Evolutionary conservation across 192 early-diverging fungal species (phyloP).

Genomic region (Coemansia asiatica): DNA sequence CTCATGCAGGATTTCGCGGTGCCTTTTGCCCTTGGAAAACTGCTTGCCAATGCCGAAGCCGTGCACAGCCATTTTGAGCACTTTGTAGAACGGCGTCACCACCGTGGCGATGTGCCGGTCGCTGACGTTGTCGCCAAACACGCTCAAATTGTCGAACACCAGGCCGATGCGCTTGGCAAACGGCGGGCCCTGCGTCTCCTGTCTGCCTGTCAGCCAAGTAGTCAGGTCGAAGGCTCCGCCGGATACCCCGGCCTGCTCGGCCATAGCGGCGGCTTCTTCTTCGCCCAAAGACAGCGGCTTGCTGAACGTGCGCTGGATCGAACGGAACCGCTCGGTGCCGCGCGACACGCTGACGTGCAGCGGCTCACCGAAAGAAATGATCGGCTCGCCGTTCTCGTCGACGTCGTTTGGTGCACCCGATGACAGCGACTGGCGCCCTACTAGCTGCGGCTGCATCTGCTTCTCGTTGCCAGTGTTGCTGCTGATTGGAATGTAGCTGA

Average conservation of each 20-base stretch:
- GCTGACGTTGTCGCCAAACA: conserved; percentile 38
- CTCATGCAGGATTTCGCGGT: conserved; percentile 56
- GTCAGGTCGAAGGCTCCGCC: conserved; percentile 28
- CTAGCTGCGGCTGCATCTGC: neutral
- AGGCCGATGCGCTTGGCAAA: conserved; percentile 51
- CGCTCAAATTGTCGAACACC: conserved; percentile 31
- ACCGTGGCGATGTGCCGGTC: conserved; percentile 49
- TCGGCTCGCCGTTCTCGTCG: conserved; percentile 19
- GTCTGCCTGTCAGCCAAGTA: conserved; percentile 32
- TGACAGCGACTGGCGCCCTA: conserved; percentile 1
- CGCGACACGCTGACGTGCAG: conserved; percentile 44
- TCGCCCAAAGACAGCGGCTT: conserved; percentile 29
- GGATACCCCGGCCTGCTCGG: neutral
- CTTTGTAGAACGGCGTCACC: conserved; percentile 41
- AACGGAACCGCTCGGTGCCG: conserved; percentile 34
- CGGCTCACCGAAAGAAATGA: conserved; percentile 51
- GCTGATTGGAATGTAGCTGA: neutral
- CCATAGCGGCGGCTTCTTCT: conserved; percentile 24
- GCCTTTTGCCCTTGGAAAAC: conserved; percentile 2
- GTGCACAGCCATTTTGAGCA: conserved; percentile 16
- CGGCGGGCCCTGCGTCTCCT: conserved; percentile 21
- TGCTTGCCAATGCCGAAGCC: conserved; percentile 28
- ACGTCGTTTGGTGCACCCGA: conserved; percentile 1
- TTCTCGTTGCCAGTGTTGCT: neutral
- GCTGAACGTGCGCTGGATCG: conserved; percentile 48